These are phyloP conservation scores for Claviceps maximensis DNA, from an alignment of 2,329 filamentous ascomycete genomes.

Conservation along the genomic window DNA sequence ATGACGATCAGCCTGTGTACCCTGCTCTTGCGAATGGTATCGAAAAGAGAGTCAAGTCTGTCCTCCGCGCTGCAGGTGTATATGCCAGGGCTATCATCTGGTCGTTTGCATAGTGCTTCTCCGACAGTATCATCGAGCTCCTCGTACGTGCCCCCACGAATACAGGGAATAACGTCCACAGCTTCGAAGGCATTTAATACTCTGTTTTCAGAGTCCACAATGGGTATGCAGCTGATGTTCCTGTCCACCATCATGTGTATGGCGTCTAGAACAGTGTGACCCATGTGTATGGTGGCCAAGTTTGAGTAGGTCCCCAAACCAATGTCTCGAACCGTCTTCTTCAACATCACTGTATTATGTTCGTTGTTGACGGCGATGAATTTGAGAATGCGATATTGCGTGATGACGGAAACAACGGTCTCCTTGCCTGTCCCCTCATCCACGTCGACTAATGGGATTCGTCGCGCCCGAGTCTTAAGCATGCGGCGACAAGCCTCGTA, in stretches of 20 bases:
- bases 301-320: conserved; percentile 73
- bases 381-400: conserved; percentile 95
- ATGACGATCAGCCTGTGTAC: conserved; percentile 90
- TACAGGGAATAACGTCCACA: conserved; percentile 90
- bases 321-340: conserved; percentile 76
- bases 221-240: conserved; percentile 90
- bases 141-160: conserved; percentile 87
- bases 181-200: conserved; percentile 96
- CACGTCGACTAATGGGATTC: conserved; percentile 85
- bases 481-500: conserved; percentile 94
- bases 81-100: conserved; percentile 88
- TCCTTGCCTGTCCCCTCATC: conserved; percentile 88
- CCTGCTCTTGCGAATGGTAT: conserved; percentile 87
- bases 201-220: conserved; percentile 63
- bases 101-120: conserved; percentile 74
- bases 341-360: conserved; percentile 73
- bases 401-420: conserved; percentile 92
- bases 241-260: conserved; percentile 86
- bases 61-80: conserved; percentile 92
- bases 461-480: conserved; percentile 81
- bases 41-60: conserved; percentile 87
- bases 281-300: conserved; percentile 75
- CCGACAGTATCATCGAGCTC: conserved; percentile 77
- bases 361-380: conserved; percentile 92
- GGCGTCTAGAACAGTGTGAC: conserved; percentile 81